Evolutionary conservation across 192 early-diverging fungal genomes (phyloP).

Genomic region (Coemansia guatemalensis): DNA sequence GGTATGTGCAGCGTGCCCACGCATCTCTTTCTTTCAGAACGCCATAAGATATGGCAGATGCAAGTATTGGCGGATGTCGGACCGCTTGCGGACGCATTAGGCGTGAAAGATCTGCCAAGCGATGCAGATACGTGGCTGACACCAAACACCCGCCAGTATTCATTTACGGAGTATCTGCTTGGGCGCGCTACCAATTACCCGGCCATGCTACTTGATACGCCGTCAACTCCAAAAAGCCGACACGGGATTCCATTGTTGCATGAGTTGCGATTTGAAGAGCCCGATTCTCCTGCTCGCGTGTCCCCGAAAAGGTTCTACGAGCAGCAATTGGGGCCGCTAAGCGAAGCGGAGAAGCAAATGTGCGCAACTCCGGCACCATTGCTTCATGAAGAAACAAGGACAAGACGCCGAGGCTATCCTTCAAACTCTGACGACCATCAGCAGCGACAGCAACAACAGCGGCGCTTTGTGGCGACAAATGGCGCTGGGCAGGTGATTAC

Average conservation of each 20-base stretch:
- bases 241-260: conserved; percentile 37
- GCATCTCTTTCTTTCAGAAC: conserved; percentile 24
- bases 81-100: neutral
- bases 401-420: conserved; percentile 8
- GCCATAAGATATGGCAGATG: conserved; percentile 26
- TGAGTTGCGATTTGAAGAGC: conserved; percentile 19
- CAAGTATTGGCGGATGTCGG: conserved; percentile 2
- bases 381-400: neutral
- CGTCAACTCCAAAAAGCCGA: conserved; percentile 20
- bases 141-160: conserved; percentile 39
- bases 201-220: conserved; percentile 8
- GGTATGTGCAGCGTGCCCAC: conserved; percentile 35
- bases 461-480: conserved; percentile 43
- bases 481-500: conserved; percentile 46
- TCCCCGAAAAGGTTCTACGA: conserved; percentile 5
- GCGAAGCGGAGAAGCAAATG: conserved; percentile 3
- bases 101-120: conserved; percentile 14
- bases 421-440: neutral
- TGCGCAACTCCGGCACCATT: neutral
- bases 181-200: conserved; percentile 17
- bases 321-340: conserved; percentile 6
- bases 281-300: neutral
- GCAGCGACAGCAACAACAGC: conserved; percentile 6
- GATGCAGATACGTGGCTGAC: conserved; percentile 43
- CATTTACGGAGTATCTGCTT: conserved; percentile 44